A percentile compares a stretch with the other conserved stretches of the same genome.
Conservation (phyloP, 768 basidiomycete genomes). For the Mycena rosella region DNA sequence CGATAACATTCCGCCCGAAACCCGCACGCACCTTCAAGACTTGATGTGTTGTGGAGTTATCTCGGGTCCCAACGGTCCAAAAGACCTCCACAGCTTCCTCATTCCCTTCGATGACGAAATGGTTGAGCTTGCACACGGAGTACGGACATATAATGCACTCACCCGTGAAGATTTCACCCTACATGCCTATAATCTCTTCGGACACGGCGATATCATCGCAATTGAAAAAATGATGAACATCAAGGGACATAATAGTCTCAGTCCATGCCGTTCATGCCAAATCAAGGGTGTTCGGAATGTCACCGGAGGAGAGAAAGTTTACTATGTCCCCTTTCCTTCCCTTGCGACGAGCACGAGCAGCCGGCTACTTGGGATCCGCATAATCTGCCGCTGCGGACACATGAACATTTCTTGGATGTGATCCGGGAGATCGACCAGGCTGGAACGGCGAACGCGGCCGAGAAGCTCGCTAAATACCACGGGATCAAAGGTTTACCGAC, state of each 20-base stretch:
- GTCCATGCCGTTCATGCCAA: constrained; percentile 50
- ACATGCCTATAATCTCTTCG: constrained; percentile 44
- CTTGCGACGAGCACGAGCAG: constrained; percentile 41
- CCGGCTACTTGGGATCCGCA: background rate
- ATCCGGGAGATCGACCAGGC: background rate
- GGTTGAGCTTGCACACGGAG: constrained; percentile 1
- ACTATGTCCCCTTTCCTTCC: constrained; percentile 29
- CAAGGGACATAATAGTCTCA: too few relatives aligned
- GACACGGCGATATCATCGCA: too few relatives aligned
- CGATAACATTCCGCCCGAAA: too few relatives aligned
- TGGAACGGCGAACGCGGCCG: background rate
- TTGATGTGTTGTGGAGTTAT: too few relatives aligned
- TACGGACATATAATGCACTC: constrained; percentile 33
- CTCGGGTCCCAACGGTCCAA: too few relatives aligned
- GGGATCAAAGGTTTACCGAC: constrained; percentile 42
- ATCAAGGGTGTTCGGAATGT: too few relatives aligned
- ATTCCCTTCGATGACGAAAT: too few relatives aligned
- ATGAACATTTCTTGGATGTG: too few relatives aligned
- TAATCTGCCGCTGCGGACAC: too few relatives aligned
- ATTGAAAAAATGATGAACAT: too few relatives aligned
- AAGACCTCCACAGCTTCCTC: too few relatives aligned
- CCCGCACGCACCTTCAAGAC: too few relatives aligned
- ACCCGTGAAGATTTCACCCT: constrained; percentile 45
- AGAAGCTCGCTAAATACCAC: constrained; percentile 24
- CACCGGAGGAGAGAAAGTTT: constrained; percentile 44